Evolutionary conservation across 805 yeast genomes (phyloP).

Genomic region (Saccharomycopsis sp.): DNA sequence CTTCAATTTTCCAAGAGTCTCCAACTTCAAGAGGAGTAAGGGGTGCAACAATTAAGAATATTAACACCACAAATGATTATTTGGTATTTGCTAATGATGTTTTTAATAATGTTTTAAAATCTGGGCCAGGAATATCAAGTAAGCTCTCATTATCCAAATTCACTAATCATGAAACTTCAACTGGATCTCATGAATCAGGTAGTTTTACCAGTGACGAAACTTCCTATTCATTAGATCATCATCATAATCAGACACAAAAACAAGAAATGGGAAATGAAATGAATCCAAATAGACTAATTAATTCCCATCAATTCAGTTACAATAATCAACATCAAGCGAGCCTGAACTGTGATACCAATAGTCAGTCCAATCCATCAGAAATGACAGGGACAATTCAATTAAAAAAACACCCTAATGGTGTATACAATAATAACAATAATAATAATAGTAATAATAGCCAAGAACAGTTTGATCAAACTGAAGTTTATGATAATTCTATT

Average conservation of each 20-base stretch:
- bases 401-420: not conserved
- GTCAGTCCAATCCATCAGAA: not conserved
- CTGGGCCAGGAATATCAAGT: conserved; percentile 14
- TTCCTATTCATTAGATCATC: conserved; percentile 2
- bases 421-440: too few relatives aligned
- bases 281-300: too few relatives aligned
- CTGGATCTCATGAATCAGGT: not conserved
- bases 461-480: conserved; percentile 1
- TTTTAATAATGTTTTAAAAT: conserved; percentile 12
- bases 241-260: too few relatives aligned
- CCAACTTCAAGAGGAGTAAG: not conserved
- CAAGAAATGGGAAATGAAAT: too few relatives aligned
- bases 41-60: not conserved
- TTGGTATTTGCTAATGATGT: conserved; percentile 16
- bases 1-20: not conserved
- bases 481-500: not conserved
- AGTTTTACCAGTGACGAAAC: conserved; percentile 17
- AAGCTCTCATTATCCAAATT: not conserved
- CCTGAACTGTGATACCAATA: not conserved
- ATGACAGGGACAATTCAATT: not conserved
- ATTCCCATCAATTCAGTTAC: too few relatives aligned
- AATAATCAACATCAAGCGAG: not conserved
- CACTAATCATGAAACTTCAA: not conserved
- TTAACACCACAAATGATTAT: conserved; percentile 6
- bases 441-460: not conserved